Percentiles rank a stretch among this genome's conserved stretches.
phyloP scores from a whole-genome alignment of 2,329 filamentous ascomycete species.

The Furcasterigmium sp. region DNA sequence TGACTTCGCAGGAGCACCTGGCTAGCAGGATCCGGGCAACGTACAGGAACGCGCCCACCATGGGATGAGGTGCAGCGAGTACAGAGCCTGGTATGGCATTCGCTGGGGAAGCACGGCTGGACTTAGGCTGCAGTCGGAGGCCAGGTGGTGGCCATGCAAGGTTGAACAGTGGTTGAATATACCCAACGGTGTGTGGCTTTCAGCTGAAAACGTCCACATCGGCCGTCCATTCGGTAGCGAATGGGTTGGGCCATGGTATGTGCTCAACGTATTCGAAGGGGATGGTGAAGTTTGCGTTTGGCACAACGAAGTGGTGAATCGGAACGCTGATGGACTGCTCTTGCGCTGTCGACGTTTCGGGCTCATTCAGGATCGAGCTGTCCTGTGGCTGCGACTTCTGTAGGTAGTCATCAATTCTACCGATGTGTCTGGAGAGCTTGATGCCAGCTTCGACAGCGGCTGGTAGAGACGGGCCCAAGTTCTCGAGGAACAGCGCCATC shows the following conservation, averaged over 20 bases:
- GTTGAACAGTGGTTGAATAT: not conserved
- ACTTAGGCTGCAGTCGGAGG: not conserved
- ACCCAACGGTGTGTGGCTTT: not conserved
- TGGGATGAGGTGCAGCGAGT: too few species aligned
- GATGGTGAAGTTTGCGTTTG: constrained; percentile 2
- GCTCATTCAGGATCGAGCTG: constrained; percentile 4
- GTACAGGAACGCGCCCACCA: too few species aligned
- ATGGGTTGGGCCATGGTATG: constrained; percentile 2
- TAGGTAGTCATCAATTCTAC: constrained; percentile 10
- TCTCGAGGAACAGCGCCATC: constrained; percentile 12
- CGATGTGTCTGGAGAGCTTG: constrained; percentile 10
- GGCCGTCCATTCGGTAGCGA: not conserved
- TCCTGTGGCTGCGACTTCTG: constrained; percentile 1
- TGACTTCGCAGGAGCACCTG: constrained; percentile 10
- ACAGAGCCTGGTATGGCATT: too few species aligned
- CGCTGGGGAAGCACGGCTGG: too few species aligned
- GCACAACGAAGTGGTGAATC: constrained; percentile 1
- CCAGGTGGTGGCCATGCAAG: not conserved
- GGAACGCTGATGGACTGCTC: not conserved
- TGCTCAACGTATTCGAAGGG: constrained; percentile 3
- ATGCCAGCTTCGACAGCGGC: constrained; percentile 8
- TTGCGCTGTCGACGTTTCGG: not conserved
- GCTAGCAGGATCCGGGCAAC: constrained; percentile 9
- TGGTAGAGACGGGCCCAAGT: constrained; percentile 8
- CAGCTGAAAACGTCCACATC: not conserved